Evolutionary conservation across 2,329 filamentous ascomycete species (phyloP).

Genomic region (Penicillium sclerotigenum): DNA sequence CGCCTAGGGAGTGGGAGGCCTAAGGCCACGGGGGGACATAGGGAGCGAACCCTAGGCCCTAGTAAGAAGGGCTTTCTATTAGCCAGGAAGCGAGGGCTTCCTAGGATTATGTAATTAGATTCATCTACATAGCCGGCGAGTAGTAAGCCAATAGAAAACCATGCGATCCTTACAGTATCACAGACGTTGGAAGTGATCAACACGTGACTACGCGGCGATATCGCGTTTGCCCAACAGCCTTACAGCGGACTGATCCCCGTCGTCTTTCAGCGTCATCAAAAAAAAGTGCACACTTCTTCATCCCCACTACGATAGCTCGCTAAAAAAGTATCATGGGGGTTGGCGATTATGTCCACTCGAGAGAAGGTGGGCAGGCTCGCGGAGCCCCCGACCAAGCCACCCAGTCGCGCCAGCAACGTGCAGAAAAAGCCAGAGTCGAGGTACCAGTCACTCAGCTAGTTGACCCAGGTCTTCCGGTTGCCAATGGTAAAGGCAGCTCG

Average conservation of each 20-base stretch:
- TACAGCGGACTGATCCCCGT: not conserved
- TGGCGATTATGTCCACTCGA: conserved; percentile 43
- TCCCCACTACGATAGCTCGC: not conserved
- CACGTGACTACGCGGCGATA: conserved; percentile 33
- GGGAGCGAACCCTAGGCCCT: no score
- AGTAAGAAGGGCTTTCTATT: no score
- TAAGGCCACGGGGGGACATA: no score
- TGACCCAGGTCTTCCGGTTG: conserved; percentile 15
- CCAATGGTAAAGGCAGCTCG: conserved; percentile 16
- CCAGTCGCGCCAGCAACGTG: conserved; percentile 32
- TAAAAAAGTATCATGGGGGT: conserved; percentile 36
- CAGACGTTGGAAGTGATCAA: not conserved
- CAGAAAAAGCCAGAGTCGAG: conserved; percentile 36
- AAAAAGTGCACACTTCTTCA: not conserved
- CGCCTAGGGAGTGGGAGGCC: no score
- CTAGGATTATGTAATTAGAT: no score
- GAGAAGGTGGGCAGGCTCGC: conserved; percentile 33
- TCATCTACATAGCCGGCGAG: no score
- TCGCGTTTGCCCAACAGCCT: conserved; percentile 21
- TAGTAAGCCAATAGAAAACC: no score
- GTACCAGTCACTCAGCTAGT: conserved; percentile 30
- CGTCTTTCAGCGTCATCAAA: not conserved
- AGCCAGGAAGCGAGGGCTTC: no score
- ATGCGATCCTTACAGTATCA: no score
- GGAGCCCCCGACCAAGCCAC: conserved; percentile 22